Evolutionary conservation across 2,329 filamentous ascomycete genomes (phyloP), one percentile per base, ranked within the genome.

Genomic region (Septoria petroselini): DNA sequence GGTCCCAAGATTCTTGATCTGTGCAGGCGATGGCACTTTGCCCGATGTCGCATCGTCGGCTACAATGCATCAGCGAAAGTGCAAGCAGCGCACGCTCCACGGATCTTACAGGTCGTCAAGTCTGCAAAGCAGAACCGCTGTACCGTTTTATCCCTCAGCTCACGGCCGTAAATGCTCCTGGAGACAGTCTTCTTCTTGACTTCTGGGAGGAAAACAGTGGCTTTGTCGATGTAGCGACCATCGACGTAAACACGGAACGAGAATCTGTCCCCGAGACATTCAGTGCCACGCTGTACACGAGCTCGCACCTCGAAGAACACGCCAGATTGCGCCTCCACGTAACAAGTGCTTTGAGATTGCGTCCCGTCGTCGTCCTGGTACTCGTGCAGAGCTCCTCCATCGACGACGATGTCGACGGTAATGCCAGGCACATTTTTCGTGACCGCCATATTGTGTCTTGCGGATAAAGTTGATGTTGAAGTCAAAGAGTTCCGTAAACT

Each of bases 1-100:
- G 7, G 38, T 44, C 4, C 58, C 56, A 4, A 57, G 34, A 2
- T 40, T 14, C 17, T 40, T 25, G 15, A 48, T 11, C 12, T 19
- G 14, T 19, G 4, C 34, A 8, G 6, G 12, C 6, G 4, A 7
- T 8, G 7, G 15, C 17, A 3, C 12, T 18, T 9, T 12, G 4
- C 17, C 9, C 8, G 19, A 6, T 2, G 7, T 8, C 3, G 15
- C 34, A 3, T 19, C 17, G 19, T 19, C 17, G 34, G 34, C 34
- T 38, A 8, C 9, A 18, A 7, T 7, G 2, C 12, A 17, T 38
- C 34, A 38, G 34, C 17, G 19, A 4, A 18, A 7, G 6, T 21
- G 14, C 7, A 18, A 18, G 6, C 15, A 6, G 34, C 14, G 14
- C 3, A 27, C 23, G 23, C 9, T n/a, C n/a, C n/a, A n/a, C n/a